phyloP scores from a whole-genome alignment of 2,329 filamentous ascomycete species.

The Botrytis galanthina region DNA sequence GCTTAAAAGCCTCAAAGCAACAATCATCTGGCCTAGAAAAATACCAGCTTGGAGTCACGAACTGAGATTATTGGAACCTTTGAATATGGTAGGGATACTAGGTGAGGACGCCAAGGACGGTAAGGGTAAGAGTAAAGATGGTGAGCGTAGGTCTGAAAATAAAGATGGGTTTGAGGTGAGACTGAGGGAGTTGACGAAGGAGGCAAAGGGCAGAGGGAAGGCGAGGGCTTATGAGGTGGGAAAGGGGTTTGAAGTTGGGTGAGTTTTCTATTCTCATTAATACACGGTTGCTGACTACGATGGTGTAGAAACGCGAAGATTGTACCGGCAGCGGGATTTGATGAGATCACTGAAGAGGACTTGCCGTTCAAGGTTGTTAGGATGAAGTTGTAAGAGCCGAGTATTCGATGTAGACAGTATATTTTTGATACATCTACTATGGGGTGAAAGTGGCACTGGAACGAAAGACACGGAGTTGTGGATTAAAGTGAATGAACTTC shows the following conservation, averaged over 20 bases:
- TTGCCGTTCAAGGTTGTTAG: conserved; percentile 20
- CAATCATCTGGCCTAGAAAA: conserved; percentile 25
- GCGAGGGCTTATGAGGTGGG: conserved; percentile 18
- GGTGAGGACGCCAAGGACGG: not conserved
- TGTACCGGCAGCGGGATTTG: not conserved
- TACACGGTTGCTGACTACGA: not conserved
- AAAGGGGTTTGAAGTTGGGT: conserved; percentile 3
- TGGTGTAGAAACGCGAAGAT: not conserved
- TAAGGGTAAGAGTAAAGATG: not conserved
- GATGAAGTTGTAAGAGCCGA: not conserved
- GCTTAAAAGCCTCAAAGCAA: conserved; percentile 21
- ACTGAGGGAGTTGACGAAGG: conserved; percentile 20
- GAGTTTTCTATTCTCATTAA: not conserved
- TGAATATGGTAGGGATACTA: conserved; percentile 25
- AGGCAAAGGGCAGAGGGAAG: conserved; percentile 13
- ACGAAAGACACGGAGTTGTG: not conserved
- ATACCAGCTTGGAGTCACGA: conserved; percentile 24
- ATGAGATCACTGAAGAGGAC: conserved; percentile 12
- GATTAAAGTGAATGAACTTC: not conserved
- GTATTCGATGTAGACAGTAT: not conserved
- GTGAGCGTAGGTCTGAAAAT: not conserved
- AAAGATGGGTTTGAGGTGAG: conserved; percentile 23
- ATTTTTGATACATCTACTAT: not conserved
- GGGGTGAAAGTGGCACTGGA: not conserved
- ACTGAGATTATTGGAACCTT: conserved; percentile 24